Base-by-base conservation (phyloP, 345 rosid species). In the Iberis pinnata region DNA sequence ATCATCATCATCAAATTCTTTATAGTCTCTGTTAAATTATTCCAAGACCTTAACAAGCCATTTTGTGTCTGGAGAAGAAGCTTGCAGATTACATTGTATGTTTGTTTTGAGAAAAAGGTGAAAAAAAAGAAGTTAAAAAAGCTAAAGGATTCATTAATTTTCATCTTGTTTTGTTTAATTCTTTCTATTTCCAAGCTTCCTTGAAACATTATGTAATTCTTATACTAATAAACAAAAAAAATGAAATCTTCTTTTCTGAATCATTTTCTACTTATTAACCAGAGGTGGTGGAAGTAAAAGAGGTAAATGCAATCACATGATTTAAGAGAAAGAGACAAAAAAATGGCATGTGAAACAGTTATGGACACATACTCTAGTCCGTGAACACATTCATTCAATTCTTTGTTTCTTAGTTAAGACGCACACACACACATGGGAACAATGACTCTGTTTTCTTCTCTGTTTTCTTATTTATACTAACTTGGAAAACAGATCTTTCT, bases 241-340 rank as follows among this genome's bases (percentile, higher is more conserved):
- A 40, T 41, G 47, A 26, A 12, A 32, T 10, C 17, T n/a, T 18
- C 31, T 43, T 19, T 22, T 22, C 25, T 22, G 33, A 5, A 29
- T 5, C 5, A 7, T 9, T 29, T 29, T 48, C 50, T 41, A 38
- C 38, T 35, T 9, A 15, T 58, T 19, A 44, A 43, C 26, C 48
- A 16, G 26, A 16, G 33, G 52, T 40, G 65, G 61, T 53, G 60
- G 36, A 45, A 45, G n/a, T 53, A 50, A 38, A 65, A 51, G 43
- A 47, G 65, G 61, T 53, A 47, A 68, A 68, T 68, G 42, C 19
- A 53, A 10, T 60, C 72, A 68, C 72, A 68, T 60, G 72, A 48
- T 11, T 33, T 59, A 0, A 25, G 52, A 41, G 58, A 61, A 48
- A 60, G 42, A 60, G 54, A 47, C 56, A 57, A 54, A 67, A 68